These are phyloP conservation scores for Didymella arachidicola DNA, from an alignment of 2,329 filamentous ascomycete species.

Conservation along the genomic window DNA sequence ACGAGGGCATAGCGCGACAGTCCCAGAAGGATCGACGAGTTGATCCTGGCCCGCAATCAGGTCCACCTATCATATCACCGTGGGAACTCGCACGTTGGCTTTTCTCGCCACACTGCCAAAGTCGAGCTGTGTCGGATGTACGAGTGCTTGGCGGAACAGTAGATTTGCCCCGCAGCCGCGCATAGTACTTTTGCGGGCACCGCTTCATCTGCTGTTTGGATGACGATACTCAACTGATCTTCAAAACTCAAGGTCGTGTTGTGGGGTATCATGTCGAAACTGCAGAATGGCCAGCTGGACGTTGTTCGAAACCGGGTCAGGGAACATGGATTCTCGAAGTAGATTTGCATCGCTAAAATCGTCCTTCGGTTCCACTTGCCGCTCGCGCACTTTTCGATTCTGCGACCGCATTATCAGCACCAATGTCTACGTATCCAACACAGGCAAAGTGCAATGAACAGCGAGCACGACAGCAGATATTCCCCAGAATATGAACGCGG, in stretches of 20 bases:
- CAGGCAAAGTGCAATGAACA: background rate
- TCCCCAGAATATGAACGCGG: background rate
- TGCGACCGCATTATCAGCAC: background rate
- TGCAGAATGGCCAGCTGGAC: background rate
- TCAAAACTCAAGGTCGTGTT: constrained; percentile 2
- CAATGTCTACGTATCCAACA: background rate
- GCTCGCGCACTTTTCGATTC: constrained; percentile 4
- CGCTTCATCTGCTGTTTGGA: background rate
- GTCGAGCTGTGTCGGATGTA: background rate
- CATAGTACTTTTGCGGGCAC: background rate
- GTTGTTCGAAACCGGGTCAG: background rate
- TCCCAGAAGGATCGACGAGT: constrained; percentile 4
- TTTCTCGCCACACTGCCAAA: background rate
- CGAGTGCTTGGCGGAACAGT: background rate
- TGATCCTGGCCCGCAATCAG: background rate
- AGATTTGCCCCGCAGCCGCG: background rate
- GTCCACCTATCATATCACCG: constrained; percentile 4
- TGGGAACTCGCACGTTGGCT: background rate
- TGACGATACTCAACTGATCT: constrained; percentile 5
- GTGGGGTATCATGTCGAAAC: constrained; percentile 3
- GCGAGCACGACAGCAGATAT: background rate
- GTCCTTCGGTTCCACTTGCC: background rate
- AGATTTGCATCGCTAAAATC: background rate
- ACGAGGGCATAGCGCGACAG: constrained; percentile 6
- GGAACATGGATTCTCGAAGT: background rate